Evolutionary conservation across 805 yeast species (phyloP).

Genomic region (Schizosaccharomyces octosporus): DNA sequence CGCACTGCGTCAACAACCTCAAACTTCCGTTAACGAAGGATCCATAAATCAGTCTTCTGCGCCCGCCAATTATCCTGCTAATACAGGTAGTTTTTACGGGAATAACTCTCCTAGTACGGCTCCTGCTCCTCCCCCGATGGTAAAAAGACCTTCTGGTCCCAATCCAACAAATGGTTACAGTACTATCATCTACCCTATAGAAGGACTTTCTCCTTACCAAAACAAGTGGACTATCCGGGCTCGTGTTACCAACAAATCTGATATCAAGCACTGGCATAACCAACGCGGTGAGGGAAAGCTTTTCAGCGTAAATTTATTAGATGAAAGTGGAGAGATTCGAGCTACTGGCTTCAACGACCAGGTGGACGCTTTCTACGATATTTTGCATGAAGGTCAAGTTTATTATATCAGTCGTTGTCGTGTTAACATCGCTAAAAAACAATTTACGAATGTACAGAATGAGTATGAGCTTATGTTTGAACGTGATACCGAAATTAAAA

Average conservation of each 20-base stretch:
- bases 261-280: slow-evolving; percentile 68
- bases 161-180: not conserved
- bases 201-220: slow-evolving; percentile 74
- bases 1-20: not conserved
- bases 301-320: slow-evolving; percentile 67
- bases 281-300: slow-evolving; percentile 73
- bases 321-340: slow-evolving; percentile 85
- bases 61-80: not conserved
- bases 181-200: slow-evolving; percentile 41
- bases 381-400: slow-evolving; percentile 69
- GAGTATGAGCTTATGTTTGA: slow-evolving; percentile 73
- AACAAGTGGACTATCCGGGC: slow-evolving; percentile 83
- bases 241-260: slow-evolving; percentile 69
- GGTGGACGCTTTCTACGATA: slow-evolving; percentile 54
- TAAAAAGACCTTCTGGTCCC: not conserved
- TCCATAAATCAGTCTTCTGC: not conserved
- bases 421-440: slow-evolving; percentile 61
- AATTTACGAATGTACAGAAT: slow-evolving; percentile 60
- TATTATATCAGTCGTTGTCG: slow-evolving; percentile 64
- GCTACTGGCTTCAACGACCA: slow-evolving; percentile 82
- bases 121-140: not conserved
- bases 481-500: slow-evolving; percentile 51
- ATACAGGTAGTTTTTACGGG: not conserved
- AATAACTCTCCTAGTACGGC: not conserved
- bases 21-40: not conserved